Conservation (phyloP, 495 filamentous ascomycete species). For the Xylaria acuta region DNA sequence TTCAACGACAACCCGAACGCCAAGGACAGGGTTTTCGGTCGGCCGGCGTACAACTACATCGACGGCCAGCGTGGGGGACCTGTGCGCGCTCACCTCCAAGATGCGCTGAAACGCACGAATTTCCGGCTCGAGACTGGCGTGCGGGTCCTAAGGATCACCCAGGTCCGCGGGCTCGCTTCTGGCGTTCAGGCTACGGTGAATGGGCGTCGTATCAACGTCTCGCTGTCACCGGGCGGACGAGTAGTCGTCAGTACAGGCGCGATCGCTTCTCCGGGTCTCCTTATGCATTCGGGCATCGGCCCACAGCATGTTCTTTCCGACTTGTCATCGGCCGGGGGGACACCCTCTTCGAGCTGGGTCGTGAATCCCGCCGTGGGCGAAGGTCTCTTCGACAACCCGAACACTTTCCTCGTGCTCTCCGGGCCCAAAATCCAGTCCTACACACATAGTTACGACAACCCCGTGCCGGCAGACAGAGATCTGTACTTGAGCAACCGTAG, state of each 20-base stretch:
- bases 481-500: constrained; percentile 43
- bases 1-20: constrained; percentile 58
- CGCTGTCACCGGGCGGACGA: constrained; percentile 53
- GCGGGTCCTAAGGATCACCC: constrained; percentile 56
- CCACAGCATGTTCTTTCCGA: constrained; percentile 35
- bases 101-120: constrained; percentile 53
- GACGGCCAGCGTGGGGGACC: constrained; percentile 63
- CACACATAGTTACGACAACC: constrained; percentile 44
- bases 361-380: constrained; percentile 45
- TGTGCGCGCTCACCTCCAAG: constrained; percentile 62
- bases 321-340: constrained; percentile 36
- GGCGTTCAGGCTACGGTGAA: constrained; percentile 48
- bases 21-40: constrained; percentile 61
- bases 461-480: constrained; percentile 38
- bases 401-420: constrained; percentile 51
- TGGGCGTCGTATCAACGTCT: constrained; percentile 52
- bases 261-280: constrained; percentile 60
- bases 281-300: constrained; percentile 63
- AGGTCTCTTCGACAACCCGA: constrained; percentile 53
- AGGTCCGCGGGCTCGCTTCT: constrained; percentile 53
- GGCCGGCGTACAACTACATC: constrained; percentile 60
- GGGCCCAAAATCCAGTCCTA: constrained; percentile 44
- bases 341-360: constrained; percentile 41
- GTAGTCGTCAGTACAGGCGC: constrained; percentile 64
- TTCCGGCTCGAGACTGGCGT: constrained; percentile 59